phyloP scores from a whole-genome alignment of 345 rosid genomes.

The Psidium friedrichsthalianum region DNA sequence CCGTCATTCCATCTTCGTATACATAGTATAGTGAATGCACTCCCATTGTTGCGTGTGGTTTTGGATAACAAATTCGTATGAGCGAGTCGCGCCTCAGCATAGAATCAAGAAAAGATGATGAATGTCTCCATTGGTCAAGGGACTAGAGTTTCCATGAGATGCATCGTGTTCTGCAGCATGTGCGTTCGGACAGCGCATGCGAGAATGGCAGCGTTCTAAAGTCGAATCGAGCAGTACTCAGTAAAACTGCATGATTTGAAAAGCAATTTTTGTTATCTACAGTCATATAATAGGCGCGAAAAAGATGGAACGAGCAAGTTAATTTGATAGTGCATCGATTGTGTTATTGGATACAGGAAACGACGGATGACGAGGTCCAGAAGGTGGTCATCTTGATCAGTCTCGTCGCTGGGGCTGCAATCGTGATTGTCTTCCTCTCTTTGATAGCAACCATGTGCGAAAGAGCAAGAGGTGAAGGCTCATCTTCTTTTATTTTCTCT shows the following conservation, averaged over 20 bases:
- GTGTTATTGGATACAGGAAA: background rate
- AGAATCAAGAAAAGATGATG: background rate
- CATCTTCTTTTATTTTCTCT: background rate
- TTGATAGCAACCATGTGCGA: constrained; percentile 48
- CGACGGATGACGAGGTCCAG: constrained; percentile 48
- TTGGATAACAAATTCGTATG: background rate
- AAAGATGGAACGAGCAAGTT: no score
- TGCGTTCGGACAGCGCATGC: background rate
- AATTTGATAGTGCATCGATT: background rate
- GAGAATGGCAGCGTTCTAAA: background rate
- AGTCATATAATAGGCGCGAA: background rate
- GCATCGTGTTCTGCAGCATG: background rate
- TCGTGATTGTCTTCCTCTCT: constrained; percentile 59
- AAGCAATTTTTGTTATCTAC: background rate
- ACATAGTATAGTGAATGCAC: background rate
- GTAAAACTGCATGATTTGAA: background rate
- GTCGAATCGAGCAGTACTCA: background rate
- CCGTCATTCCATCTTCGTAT: background rate
- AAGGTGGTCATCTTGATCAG: constrained; percentile 86
- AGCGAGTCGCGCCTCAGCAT: background rate
- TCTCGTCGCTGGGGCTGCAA: constrained; percentile 64
- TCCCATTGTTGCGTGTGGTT: background rate
- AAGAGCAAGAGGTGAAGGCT: constrained; percentile 17
- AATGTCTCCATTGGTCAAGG: background rate
- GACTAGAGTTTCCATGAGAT: background rate